phyloP scores from a whole-genome alignment of 2,329 filamentous ascomycete genomes.

The Fusarium keratoplasticum region DNA sequence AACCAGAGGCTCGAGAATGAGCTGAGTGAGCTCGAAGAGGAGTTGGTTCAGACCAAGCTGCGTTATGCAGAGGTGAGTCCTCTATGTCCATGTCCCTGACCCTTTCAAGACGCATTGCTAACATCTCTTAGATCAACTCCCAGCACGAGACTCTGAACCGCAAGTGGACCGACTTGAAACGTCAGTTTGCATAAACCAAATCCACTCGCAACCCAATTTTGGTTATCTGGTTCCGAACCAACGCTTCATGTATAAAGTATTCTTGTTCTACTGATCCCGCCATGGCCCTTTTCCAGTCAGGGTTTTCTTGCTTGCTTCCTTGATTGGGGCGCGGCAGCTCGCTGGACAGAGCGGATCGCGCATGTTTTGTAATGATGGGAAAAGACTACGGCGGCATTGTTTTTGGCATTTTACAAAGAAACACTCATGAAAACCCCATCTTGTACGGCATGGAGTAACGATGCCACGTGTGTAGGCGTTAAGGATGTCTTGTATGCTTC shows the following conservation, averaged over 20 bases:
- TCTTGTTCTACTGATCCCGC: constrained; percentile 27
- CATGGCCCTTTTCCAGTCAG: constrained; percentile 8
- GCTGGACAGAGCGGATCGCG: constrained; percentile 25
- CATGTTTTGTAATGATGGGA: constrained; percentile 37
- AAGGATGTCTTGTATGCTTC: constrained; percentile 5
- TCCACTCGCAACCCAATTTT: constrained; percentile 9
- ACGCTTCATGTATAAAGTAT: constrained; percentile 44
- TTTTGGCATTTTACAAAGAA: constrained; percentile 31
- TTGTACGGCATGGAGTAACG: constrained; percentile 6
- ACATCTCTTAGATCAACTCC: constrained; percentile 69
- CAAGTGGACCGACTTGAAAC: constrained; percentile 81
- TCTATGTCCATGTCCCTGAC: neutral
- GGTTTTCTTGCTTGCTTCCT: constrained; percentile 13
- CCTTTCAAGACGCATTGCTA: constrained; percentile 11
- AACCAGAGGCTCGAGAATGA: constrained; percentile 90
- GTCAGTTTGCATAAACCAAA: constrained; percentile 61
- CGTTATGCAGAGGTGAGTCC: constrained; percentile 89
- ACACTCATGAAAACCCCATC: constrained; percentile 22
- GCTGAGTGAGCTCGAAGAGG: constrained; percentile 90
- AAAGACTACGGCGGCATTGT: constrained; percentile 27
- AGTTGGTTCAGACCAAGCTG: constrained; percentile 94
- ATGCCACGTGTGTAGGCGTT: constrained; percentile 23
- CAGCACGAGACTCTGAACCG: constrained; percentile 78
- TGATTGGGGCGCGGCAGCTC: constrained; percentile 11
- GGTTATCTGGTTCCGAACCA: constrained; percentile 16